Percentiles rank a stretch among this genome's conserved stretches.
Evolutionary conservation across 2,329 filamentous ascomycete species (phyloP).

Genomic region (Cordyceps cicadae): DNA sequence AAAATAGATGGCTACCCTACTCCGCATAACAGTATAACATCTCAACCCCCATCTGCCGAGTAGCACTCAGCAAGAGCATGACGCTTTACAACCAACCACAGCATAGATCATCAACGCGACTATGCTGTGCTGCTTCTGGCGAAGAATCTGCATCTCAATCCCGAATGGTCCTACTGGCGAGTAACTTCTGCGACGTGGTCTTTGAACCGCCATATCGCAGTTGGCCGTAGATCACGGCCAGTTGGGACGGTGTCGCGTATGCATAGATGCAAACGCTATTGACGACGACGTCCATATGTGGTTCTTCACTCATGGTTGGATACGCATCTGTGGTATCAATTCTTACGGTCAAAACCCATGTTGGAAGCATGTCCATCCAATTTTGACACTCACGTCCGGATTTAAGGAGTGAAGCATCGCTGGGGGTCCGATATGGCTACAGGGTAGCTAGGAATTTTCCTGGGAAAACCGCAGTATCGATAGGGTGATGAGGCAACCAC

Average conservation of each 20-base stretch:
- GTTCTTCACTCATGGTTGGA: no score
- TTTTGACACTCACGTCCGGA: no score
- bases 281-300: no score
- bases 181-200: constrained; percentile 58
- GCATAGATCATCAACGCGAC: background rate
- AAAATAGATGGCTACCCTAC: background rate
- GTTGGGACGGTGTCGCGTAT: constrained; percentile 65
- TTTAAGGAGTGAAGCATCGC: no score
- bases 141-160: constrained; percentile 55
- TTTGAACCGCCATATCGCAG: constrained; percentile 68
- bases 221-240: constrained; percentile 73
- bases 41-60: background rate
- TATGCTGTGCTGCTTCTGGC: constrained; percentile 48
- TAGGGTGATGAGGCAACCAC: no score
- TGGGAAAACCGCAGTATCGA: no score
- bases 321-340: no score
- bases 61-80: background rate
- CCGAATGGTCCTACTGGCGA: constrained; percentile 74
- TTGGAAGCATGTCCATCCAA: no score
- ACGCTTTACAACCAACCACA: background rate
- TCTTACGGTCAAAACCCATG: no score
- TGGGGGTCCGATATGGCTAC: no score
- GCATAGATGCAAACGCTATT: constrained; percentile 50
- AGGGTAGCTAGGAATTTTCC: no score
- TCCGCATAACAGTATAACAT: background rate